Percentiles rank a stretch among this genome's conserved stretches.
phyloP scores from a whole-genome alignment of 208 protist species.

The Porcisia hertigi region DNA sequence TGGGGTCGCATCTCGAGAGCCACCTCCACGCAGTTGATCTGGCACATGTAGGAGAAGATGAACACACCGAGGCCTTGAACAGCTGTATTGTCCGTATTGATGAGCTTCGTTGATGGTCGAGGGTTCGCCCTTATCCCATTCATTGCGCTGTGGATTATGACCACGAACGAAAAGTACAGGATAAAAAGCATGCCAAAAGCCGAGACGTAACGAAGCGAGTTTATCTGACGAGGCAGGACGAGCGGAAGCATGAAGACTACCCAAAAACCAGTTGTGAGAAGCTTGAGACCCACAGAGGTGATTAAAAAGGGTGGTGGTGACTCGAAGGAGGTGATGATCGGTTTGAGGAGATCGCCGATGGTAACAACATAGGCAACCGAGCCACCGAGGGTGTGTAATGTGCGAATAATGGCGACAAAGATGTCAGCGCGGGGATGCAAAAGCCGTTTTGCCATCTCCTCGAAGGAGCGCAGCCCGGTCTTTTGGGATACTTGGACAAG shows the following conservation, averaged over 20 bases:
- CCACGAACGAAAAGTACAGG: slow-evolving; percentile 46
- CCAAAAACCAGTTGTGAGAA: slow-evolving; percentile 35
- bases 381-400: slow-evolving; percentile 38
- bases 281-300: slow-evolving; percentile 9
- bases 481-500: slow-evolving; percentile 38
- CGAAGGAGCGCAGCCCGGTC: slow-evolving; percentile 32
- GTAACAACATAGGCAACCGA: slow-evolving; percentile 56
- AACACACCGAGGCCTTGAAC: slow-evolving; percentile 48
- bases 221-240: slow-evolving; percentile 47
- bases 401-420: slow-evolving; percentile 35
- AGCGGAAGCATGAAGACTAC: slow-evolving; percentile 58
- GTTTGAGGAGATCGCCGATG: slow-evolving; percentile 47
- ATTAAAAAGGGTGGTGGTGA: slow-evolving; percentile 20
- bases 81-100: slow-evolving; percentile 33
- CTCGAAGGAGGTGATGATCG: slow-evolving; percentile 27
- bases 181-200: slow-evolving; percentile 50
- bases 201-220: slow-evolving; percentile 69
- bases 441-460: slow-evolving; percentile 41
- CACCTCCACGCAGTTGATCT: slow-evolving; percentile 59
- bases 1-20: slow-evolving; percentile 41
- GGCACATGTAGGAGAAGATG: slow-evolving; percentile 59
- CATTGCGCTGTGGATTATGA: slow-evolving; percentile 48
- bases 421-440: slow-evolving; percentile 19
- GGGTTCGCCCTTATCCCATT: slow-evolving; percentile 35
- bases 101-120: slow-evolving; percentile 5